phyloP scores from a whole-genome alignment of 2,329 filamentous ascomycete species.

The Cytospora chrysosperma region DNA sequence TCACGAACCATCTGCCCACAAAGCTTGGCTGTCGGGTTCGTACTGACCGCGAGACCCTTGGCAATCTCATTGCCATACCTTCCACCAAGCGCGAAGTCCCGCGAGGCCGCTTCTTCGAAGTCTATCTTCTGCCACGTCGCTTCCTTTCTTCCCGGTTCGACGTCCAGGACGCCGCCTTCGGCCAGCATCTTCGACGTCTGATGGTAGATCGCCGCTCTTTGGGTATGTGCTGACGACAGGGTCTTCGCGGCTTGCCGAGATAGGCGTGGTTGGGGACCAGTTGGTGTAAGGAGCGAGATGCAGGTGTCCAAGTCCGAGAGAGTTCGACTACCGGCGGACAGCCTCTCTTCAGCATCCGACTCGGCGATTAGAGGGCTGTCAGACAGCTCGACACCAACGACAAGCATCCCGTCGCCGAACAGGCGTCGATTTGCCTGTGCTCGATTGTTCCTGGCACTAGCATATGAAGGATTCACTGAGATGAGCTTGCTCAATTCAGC shows the following conservation, averaged over 20 bases:
- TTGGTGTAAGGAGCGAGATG: slow-evolving; percentile 58
- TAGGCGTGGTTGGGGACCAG: slow-evolving; percentile 49
- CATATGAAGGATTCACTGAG: slow-evolving; percentile 60
- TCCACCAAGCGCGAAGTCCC: slow-evolving; percentile 63
- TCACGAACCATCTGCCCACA: slow-evolving; percentile 69
- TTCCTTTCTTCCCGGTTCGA: slow-evolving; percentile 44
- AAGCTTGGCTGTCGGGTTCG: slow-evolving; percentile 67
- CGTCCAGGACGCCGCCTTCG: slow-evolving; percentile 34
- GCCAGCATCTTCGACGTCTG: slow-evolving; percentile 54
- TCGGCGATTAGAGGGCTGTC: slow-evolving; percentile 44
- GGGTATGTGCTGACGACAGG: slow-evolving; percentile 68
- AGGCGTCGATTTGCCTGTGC: slow-evolving; percentile 64
- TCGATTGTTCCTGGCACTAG: slow-evolving; percentile 72
- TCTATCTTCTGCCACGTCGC: slow-evolving; percentile 50
- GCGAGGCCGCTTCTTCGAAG: slow-evolving; percentile 62
- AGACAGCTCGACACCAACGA: slow-evolving; percentile 39
- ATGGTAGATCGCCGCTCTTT: slow-evolving; percentile 65
- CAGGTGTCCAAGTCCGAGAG: slow-evolving; percentile 57
- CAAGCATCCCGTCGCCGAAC: slow-evolving; percentile 60
- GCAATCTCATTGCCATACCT: slow-evolving; percentile 66
- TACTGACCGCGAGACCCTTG: slow-evolving; percentile 61
- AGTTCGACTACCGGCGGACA: slow-evolving; percentile 39
- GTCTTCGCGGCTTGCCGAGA: slow-evolving; percentile 65
- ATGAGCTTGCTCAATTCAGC: slow-evolving; percentile 56
- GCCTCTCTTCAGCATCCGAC: slow-evolving; percentile 37